A percentile compares a stretch with the other conserved stretches of the same genome.
phyloP scores from a whole-genome alignment of 2,329 filamentous ascomycete species.

The Teratosphaeria pseudoeucalypti region DNA sequence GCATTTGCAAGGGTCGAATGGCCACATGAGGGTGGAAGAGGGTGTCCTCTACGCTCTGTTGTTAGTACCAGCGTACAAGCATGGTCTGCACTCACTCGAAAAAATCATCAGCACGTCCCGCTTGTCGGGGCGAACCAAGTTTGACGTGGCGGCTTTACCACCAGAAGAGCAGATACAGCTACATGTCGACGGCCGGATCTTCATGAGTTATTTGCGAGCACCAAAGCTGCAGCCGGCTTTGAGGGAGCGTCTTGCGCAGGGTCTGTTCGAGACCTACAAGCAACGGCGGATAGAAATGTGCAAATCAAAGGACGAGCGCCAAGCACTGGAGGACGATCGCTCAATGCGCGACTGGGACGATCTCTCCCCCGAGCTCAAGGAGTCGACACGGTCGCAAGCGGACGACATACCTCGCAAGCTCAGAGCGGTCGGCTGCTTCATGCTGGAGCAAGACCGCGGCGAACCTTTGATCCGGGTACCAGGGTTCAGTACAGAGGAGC shows the following conservation, averaged over 20 bases:
- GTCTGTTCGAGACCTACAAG: constrained; percentile 26
- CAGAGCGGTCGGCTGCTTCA: constrained; percentile 25
- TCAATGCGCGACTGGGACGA: constrained; percentile 27
- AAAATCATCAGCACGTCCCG: constrained; percentile 26
- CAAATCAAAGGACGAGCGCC: constrained; percentile 15
- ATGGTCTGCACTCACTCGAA: constrained; percentile 24
- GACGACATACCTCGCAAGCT: constrained; percentile 28
- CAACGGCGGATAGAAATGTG: constrained; percentile 22
- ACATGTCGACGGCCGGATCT: constrained; percentile 25
- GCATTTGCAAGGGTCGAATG: constrained; percentile 18
- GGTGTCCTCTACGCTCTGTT: constrained; percentile 25
- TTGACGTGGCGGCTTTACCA: constrained; percentile 24
- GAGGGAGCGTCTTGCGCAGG: constrained; percentile 24
- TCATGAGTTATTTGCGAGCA: constrained; percentile 25
- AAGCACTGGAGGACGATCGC: constrained; percentile 20
- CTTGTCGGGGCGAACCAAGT: constrained; percentile 22
- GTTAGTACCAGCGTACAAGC: constrained; percentile 24
- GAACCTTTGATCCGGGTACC: constrained; percentile 21
- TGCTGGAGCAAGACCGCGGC: constrained; percentile 22
- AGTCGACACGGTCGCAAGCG: constrained; percentile 25
- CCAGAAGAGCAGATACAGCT: constrained; percentile 27
- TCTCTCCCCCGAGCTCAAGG: constrained; percentile 23
- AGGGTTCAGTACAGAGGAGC: constrained; percentile 19
- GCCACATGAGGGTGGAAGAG: constrained; percentile 24
- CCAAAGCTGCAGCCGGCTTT: constrained; percentile 23